Base-by-base conservation (phyloP, 768 basidiomycete species). In the Coprinellus micaceus region DNA sequence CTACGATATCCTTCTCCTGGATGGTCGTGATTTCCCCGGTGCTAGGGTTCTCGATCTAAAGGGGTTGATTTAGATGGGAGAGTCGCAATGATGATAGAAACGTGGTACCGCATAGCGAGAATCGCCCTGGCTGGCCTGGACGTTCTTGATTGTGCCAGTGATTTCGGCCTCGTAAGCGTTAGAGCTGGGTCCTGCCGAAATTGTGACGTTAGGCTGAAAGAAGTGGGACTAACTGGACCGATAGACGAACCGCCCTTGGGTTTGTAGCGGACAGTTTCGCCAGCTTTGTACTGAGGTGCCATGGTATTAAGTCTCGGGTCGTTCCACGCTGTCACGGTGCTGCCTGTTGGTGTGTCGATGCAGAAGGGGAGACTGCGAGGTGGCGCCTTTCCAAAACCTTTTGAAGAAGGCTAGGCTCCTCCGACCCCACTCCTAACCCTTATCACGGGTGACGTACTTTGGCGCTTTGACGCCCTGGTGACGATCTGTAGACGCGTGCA, bases 201-300 rank as follows among this genome's bases (percentile, higher is more conserved):
- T 3, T 13, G 12, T 25, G 25, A 10, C 3, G 49, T 51, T 21
- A 33, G 19, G 10, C 11, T 7, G 11, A 22, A 24, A 12, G 17
- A 17, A 13, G 29, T 7, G 25, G 28, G 10, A 15, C 11, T 9
- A 17, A 17, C n/a, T 6, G 12, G 12, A 30, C 3, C 30, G 6
- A 17, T 6, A 43, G 40, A 7, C 40, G 13, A 21, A 25, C 54
- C 54, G 15, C 54, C 47, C 15, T 48, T 22, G 24, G 54, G 54
- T 36, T 56, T 56, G 36, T 56, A 56, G 2, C 30, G 33, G 22
- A 56, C 54, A 28, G 54, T 10, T 4, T 56, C 39, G 19, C 54
- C 54, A 22, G 48, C 25, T 46, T 56, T 33, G 54, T 37, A 56
- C 36, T 56, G 54, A 40, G 54, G 54, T 56, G 54, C 54, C 54